A percentile compares a stretch with the other conserved stretches of the same genome.
phyloP scores from a whole-genome alignment of 257 asterid species.

The Lycium ferocissimum region DNA sequence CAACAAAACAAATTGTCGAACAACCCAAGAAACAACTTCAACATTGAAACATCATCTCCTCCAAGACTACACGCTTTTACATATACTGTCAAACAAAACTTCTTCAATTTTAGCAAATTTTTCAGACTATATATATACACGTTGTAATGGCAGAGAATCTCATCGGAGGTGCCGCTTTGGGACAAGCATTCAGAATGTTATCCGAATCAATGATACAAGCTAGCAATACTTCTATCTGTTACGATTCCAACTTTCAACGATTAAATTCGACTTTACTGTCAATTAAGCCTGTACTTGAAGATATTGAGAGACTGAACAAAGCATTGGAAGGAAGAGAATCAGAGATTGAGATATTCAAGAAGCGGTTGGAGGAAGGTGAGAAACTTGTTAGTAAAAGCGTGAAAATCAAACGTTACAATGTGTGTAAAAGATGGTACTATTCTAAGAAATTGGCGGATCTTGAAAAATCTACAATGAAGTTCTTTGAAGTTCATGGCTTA shows the following conservation, averaged over 20 bases:
- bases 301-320: slow-evolving; percentile 41
- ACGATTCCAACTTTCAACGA: slow-evolving; percentile 35
- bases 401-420: slow-evolving; percentile 34
- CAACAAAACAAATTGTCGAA: not conserved
- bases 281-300: slow-evolving; percentile 41
- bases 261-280: slow-evolving; percentile 30
- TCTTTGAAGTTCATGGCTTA: slow-evolving; percentile 44
- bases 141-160: slow-evolving; percentile 31
- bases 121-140: not conserved
- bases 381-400: slow-evolving; percentile 36
- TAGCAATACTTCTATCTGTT: slow-evolving; percentile 31
- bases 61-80: not conserved
- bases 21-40: slow-evolving; percentile 17
- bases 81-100: not conserved
- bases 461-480: slow-evolving; percentile 30
- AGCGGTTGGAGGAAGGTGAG: slow-evolving; percentile 35
- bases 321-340: slow-evolving; percentile 35
- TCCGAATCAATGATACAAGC: slow-evolving; percentile 14
- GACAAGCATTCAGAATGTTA: slow-evolving; percentile 30
- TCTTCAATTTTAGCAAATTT: not conserved
- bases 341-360: slow-evolving; percentile 33
- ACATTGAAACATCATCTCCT: not conserved
- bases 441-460: slow-evolving; percentile 38
- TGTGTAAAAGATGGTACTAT: slow-evolving; percentile 39
- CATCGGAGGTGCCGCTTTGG: slow-evolving; percentile 32